Conservation (phyloP, 2,329 filamentous ascomycete genomes). For the Fusarium sp. region DNA sequence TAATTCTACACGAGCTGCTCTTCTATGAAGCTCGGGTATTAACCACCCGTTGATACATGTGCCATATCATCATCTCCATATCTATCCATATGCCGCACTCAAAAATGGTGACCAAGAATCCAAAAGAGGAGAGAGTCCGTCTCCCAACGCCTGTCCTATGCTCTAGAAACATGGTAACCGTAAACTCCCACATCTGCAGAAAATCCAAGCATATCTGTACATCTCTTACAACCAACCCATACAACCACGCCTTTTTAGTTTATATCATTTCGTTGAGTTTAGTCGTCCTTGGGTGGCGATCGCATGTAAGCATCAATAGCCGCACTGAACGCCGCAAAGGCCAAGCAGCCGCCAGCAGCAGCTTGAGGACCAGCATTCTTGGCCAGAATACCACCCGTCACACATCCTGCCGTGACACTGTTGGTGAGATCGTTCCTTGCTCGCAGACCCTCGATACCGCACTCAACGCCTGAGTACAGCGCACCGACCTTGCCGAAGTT, state of each 20-base stretch:
- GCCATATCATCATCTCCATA: constrained; percentile 14
- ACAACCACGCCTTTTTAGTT: constrained; percentile 3
- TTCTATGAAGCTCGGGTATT: constrained; percentile 40
- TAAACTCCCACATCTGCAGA: constrained; percentile 46
- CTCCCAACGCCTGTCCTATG: constrained; percentile 53
- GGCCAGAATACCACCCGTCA: constrained; percentile 90
- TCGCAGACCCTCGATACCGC: constrained; percentile 90
- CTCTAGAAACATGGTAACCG: constrained; percentile 47
- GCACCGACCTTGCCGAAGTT: constrained; percentile 96
- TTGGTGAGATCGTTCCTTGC: constrained; percentile 96
- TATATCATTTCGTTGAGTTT: constrained; percentile 32
- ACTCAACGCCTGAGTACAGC: constrained; percentile 93
- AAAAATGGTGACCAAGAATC: constrained; percentile 34
- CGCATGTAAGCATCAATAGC: constrained; percentile 95
- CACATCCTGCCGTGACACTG: constrained; percentile 86
- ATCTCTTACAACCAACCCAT: constrained; percentile 32
- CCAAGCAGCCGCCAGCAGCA: constrained; percentile 86
- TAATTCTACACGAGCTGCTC: constrained; percentile 31
- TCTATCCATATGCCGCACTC: constrained; percentile 20
- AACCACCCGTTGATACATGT: constrained; percentile 40
- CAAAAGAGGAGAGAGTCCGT: constrained; percentile 47
- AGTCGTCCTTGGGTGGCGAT: constrained; percentile 77
- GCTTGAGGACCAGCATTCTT: constrained; percentile 91
- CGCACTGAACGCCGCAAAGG: constrained; percentile 92
- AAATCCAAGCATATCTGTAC: constrained; percentile 35